phyloP scores from a whole-genome alignment of 371 early-diverging fungal genomes.

The Coemansia sp. region DNA sequence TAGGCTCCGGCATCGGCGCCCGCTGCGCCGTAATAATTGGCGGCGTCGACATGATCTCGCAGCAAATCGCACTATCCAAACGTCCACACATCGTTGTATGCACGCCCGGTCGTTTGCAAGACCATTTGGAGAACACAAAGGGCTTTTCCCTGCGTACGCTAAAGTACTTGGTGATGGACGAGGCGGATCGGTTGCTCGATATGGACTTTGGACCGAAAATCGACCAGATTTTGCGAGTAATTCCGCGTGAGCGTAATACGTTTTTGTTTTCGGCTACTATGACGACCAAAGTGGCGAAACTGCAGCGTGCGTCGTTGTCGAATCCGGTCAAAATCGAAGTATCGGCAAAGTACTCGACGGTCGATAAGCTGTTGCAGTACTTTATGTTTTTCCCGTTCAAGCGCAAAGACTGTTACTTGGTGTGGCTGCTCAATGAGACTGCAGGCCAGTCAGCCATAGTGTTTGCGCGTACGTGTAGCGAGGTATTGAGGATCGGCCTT shows the following conservation, averaged over 20 bases:
- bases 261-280: slow-evolving; percentile 97
- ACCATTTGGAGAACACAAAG: slow-evolving; percentile 97
- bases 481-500: slow-evolving; percentile 78
- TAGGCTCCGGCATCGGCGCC: slow-evolving; percentile 93
- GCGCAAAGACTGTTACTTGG: slow-evolving; percentile 91
- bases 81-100: slow-evolving; percentile 94
- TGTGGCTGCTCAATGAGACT: slow-evolving; percentile 87
- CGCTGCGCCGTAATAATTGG: slow-evolving; percentile 92
- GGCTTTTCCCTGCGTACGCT: slow-evolving; percentile 83
- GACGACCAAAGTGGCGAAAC: slow-evolving; percentile 92
- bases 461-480: slow-evolving; percentile 85
- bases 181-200: slow-evolving; percentile 96
- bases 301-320: slow-evolving; percentile 88
- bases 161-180: slow-evolving; percentile 95
- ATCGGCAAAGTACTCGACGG: slow-evolving; percentile 89
- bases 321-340: slow-evolving; percentile 93
- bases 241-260: slow-evolving; percentile 90
- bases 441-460: slow-evolving; percentile 89
- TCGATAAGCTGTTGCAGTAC: slow-evolving; percentile 87
- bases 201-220: slow-evolving; percentile 97
- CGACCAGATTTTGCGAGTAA: slow-evolving; percentile 89
- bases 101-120: slow-evolving; percentile 97
- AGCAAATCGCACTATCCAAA: slow-evolving; percentile 89
- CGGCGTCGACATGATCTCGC: slow-evolving; percentile 96
- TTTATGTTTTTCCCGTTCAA: slow-evolving; percentile 95